Evolutionary conservation across 345 rosid species (phyloP), one percentile per base, ranked within the genome.

Genomic region (Syzygium jambos): DNA sequence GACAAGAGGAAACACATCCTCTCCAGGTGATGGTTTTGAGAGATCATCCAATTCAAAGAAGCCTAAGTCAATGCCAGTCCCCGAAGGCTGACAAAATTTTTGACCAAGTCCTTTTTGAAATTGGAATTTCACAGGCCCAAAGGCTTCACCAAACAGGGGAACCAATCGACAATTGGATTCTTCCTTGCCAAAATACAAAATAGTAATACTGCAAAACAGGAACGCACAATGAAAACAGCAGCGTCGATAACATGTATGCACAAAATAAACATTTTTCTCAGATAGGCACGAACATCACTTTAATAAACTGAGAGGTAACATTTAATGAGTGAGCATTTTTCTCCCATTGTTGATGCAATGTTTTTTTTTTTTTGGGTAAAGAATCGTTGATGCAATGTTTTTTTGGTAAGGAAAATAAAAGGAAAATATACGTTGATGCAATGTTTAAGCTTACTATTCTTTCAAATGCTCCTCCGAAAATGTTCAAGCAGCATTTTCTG

Each of bases 171-270:
- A 91, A 85, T 91, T 88, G 11, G 86, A 49, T 63, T 88, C 95
- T 90, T 92, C 93, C 89, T 90, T 91, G 78, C 93, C 94, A 86
- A 93, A 93, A 90, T 90, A 91, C 78, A 87, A 73, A 85, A 93
- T 85, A 14, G 91, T 90, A 86, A 93, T 84, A 87, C 94, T 93
- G 92, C 78, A 63, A 19, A 27, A 59, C 54, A 86, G 80, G 80
- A 41, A 73, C 0, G 4, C 2, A 1, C 5, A 73, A 73, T 73
- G 38, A 41, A 68, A 73, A 34, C 80, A 73, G 49, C 46, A 73
- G 49, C 11, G 7, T 73, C 3, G 25, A 17, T 46, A 34, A 73
- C 80, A 73, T 30, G 78, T 23, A 34, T 68, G 46, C 80, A 19
- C 25, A 73, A 38, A 73, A 73, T 73, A 46, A 19, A 73, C 23